Conservation (phyloP, 2,329 filamentous ascomycete genomes). For the Cryphonectria parasitica region DNA sequence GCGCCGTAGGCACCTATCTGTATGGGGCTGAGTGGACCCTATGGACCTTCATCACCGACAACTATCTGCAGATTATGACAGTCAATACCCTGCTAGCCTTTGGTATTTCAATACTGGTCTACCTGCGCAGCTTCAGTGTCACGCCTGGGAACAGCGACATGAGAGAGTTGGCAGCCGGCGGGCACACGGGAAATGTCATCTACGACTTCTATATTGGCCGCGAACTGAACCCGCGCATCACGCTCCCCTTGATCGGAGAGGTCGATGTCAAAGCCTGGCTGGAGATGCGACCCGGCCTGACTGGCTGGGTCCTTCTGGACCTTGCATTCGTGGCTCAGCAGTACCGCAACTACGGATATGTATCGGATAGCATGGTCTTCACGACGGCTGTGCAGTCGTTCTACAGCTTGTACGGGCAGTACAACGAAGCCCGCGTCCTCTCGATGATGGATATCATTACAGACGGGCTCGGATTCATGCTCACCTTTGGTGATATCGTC, state of each 20-base stretch:
- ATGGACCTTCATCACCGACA: constrained; percentile 88
- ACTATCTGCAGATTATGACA: constrained; percentile 81
- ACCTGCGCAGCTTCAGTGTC: constrained; percentile 77
- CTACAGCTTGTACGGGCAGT: constrained; percentile 80
- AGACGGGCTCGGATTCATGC: constrained; percentile 87
- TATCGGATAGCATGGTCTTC: constrained; percentile 81
- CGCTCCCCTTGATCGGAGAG: constrained; percentile 74
- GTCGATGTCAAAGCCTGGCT: constrained; percentile 85
- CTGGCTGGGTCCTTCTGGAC: constrained; percentile 84
- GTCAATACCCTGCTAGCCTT: constrained; percentile 77
- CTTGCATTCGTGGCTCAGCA: constrained; percentile 80
- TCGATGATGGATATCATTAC: constrained; percentile 90
- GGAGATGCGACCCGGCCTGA: constrained; percentile 82
- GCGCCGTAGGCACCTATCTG: constrained; percentile 70
- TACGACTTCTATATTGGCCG: constrained; percentile 95
- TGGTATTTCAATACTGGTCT: constrained; percentile 71
- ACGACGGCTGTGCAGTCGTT: constrained; percentile 75
- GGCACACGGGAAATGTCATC: constrained; percentile 76
- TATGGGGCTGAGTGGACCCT: constrained; percentile 78
- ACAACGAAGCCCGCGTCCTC: constrained; percentile 81
- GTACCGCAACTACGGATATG: constrained; percentile 76
- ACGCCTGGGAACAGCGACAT: constrained; percentile 69
- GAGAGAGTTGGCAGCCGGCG: constrained; percentile 78
- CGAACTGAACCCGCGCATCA: constrained; percentile 82
- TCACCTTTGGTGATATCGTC: constrained; percentile 16